These are phyloP conservation scores for Nannochloropsis gaditana DNA, from an alignment of 108 stramenopile species.

Conservation along the genomic window DNA sequence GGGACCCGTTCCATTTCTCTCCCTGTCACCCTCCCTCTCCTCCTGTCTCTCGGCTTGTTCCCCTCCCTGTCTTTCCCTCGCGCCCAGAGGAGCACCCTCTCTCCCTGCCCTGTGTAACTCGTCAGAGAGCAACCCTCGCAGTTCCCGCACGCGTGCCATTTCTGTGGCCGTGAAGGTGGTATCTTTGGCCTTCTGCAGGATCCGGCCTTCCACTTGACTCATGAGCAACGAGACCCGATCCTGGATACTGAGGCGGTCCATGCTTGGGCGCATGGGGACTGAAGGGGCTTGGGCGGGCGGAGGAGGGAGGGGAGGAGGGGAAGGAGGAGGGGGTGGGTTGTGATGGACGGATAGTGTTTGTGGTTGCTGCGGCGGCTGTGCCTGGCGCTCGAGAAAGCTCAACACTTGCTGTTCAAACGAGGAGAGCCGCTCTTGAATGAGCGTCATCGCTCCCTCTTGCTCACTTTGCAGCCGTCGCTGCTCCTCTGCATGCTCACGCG, in stretches of 20 bases:
- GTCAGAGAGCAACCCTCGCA: background rate
- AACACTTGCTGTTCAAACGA: background rate
- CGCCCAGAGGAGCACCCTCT: background rate
- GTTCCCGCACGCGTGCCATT: background rate
- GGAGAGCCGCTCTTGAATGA: background rate
- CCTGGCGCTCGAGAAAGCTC: background rate
- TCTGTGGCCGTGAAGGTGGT: background rate
- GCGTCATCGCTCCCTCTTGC: background rate
- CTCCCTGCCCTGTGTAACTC: background rate
- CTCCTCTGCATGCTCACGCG: background rate
- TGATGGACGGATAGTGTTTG: background rate
- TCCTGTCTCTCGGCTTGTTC: no score
- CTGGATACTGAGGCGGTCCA: background rate
- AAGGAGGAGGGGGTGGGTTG: background rate
- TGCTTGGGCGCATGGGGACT: background rate
- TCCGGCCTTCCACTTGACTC: background rate
- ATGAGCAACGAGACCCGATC: background rate
- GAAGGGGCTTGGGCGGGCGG: background rate
- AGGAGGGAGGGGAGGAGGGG: background rate
- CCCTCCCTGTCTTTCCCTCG: no score
- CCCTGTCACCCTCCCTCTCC: background rate
- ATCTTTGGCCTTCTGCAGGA: background rate
- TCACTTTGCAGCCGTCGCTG: background rate
- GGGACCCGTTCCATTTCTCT: background rate
- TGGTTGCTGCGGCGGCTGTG: background rate